These are phyloP conservation scores for Silene uniflora DNA, from an alignment of 148 eudicot genomes.

Conservation along the genomic window DNA sequence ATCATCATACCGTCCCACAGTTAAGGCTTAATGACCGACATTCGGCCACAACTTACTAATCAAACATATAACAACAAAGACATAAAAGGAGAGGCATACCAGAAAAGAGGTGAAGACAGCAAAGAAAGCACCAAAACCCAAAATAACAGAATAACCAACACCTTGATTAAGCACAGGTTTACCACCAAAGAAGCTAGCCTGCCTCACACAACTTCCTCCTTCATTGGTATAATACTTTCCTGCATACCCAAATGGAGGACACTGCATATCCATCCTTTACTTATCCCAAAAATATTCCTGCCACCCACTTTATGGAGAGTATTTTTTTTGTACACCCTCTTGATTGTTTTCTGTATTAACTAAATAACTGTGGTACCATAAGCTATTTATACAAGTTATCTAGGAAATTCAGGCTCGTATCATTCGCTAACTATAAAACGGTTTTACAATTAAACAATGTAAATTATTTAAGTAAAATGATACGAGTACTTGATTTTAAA, in stretches of 20 bases:
- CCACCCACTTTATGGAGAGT: background rate
- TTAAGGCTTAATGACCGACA: no score
- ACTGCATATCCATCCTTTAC: slow-evolving; percentile 16
- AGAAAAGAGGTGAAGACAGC: slow-evolving; percentile 81
- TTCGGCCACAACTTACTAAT: no score
- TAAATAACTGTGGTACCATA: background rate
- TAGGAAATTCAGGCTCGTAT: background rate
- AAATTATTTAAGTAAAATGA: no score
- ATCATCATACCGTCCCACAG: background rate
- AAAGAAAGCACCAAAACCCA: slow-evolving; percentile 90
- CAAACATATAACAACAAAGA: no score
- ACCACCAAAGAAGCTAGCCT: slow-evolving; percentile 63
- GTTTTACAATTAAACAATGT: no score
- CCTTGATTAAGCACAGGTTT: slow-evolving; percentile 72
- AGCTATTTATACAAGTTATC: slow-evolving; percentile 7
- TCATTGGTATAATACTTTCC: slow-evolving; percentile 19
- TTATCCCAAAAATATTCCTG: background rate
- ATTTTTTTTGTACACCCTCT: background rate
- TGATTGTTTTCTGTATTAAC: background rate
- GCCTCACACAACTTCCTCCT: slow-evolving; percentile 54
- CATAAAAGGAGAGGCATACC: slow-evolving; percentile 8
- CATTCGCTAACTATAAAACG: background rate
- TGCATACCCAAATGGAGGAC: slow-evolving; percentile 29
- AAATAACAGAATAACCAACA: slow-evolving; percentile 78
- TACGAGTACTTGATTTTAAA: no score